These are phyloP conservation scores for Silene vulgaris DNA, from an alignment of 179 eudicot species.

Conservation along the genomic window DNA sequence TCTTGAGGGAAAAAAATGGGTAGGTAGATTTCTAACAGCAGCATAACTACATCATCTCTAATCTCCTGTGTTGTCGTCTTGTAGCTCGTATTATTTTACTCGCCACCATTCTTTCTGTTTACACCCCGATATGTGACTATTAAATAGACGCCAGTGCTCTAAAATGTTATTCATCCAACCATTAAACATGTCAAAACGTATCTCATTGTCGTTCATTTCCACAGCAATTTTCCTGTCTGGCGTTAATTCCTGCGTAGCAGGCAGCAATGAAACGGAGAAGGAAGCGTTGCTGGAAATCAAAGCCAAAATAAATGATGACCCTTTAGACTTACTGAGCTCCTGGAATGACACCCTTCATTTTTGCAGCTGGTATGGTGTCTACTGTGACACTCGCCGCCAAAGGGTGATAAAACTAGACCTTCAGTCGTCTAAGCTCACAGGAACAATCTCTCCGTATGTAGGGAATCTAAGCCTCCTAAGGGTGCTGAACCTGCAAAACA, in stretches of 20 bases:
- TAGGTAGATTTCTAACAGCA: no score
- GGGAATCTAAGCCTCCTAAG: conserved; percentile 13
- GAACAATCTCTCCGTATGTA: conserved; percentile 16
- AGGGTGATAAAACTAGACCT: conserved; percentile 11
- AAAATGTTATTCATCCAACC: neutral
- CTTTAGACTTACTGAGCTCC: neutral
- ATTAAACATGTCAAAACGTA: neutral
- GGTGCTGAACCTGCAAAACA: conserved; percentile 4
- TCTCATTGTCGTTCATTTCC: neutral
- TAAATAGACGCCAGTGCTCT: neutral
- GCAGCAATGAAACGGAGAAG: neutral
- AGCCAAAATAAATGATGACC: conserved; percentile 10
- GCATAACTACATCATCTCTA: neutral
- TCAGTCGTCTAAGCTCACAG: conserved; percentile 12
- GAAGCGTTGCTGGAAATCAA: conserved; percentile 16
- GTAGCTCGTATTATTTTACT: neutral
- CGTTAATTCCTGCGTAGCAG: neutral
- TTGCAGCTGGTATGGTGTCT: conserved; percentile 19
- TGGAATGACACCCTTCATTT: conserved; percentile 20
- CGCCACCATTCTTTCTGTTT: neutral
- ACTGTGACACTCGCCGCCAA: neutral
- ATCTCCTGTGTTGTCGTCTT: neutral
- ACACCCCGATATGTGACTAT: neutral
- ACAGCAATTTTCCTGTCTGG: neutral
- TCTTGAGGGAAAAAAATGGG: no score